Evolutionary conservation across 177 flowering plant genomes (phyloP).

Genomic region (Vitis hybrid): DNA sequence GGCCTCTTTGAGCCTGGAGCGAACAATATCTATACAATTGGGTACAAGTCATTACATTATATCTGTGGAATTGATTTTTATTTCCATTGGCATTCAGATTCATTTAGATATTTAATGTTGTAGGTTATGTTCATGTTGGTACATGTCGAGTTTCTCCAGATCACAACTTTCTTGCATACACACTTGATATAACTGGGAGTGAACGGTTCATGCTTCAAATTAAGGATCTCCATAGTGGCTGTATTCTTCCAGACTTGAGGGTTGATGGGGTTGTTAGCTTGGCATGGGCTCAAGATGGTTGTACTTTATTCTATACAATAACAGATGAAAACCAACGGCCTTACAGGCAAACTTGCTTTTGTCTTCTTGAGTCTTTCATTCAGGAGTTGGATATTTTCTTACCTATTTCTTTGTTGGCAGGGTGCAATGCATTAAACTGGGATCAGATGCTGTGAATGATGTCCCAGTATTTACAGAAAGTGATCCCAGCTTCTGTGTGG

Average conservation of each 20-base stretch:
- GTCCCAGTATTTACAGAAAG: conserved; percentile 53
- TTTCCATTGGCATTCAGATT: background rate
- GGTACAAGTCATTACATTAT: background rate
- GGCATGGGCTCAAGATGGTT: conserved; percentile 84
- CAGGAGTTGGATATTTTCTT: background rate
- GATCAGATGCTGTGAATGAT: conserved; percentile 31
- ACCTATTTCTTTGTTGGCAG: conserved; percentile 37
- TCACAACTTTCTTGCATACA: conserved; percentile 87
- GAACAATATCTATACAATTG: no score
- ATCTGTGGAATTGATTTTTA: background rate
- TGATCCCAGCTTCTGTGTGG: conserved; percentile 76
- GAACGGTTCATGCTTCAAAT: conserved; percentile 72
- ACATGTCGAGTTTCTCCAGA: conserved; percentile 88
- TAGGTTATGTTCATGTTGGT: conserved; percentile 94
- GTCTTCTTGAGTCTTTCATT: conserved; percentile 6
- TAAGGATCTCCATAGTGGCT: conserved; percentile 62
- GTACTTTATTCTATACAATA: conserved; percentile 63
- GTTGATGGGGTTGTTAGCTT: conserved; percentile 79
- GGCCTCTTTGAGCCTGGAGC: no score
- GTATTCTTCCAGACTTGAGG: conserved; percentile 34
- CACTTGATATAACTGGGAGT: conserved; percentile 66
- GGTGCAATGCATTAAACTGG: conserved; percentile 58
- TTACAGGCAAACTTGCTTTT: conserved; percentile 47
- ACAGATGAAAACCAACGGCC: conserved; percentile 80
- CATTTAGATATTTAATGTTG: conserved; percentile 7